Evolutionary conservation across 495 filamentous ascomycete species (phyloP).

Genomic region (Filosporella fistucella): DNA sequence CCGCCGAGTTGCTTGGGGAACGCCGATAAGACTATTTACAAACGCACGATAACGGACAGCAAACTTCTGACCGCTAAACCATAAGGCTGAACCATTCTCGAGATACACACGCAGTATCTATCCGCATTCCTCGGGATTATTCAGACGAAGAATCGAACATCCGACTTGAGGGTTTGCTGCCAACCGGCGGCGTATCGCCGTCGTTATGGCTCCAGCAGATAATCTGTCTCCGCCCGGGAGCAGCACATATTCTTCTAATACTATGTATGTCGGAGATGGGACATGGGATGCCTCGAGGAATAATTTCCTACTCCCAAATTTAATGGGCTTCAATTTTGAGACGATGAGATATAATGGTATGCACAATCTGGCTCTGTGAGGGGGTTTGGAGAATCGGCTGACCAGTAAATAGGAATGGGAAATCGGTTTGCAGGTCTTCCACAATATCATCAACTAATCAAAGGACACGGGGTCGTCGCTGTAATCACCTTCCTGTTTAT

Average conservation of each 20-base stretch:
- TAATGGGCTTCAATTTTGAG: slow-evolving; percentile 82
- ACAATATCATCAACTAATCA: slow-evolving; percentile 74
- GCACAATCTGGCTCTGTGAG: slow-evolving; percentile 13
- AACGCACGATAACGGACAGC: too few species aligned
- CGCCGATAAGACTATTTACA: too few species aligned
- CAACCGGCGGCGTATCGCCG: slow-evolving; percentile 15
- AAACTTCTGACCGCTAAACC: too few species aligned
- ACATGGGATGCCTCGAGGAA: slow-evolving; percentile 85
- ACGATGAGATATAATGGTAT: slow-evolving; percentile 96
- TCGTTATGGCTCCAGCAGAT: slow-evolving; percentile 48
- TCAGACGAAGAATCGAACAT: too few species aligned
- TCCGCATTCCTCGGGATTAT: too few species aligned
- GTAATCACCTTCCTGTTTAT: slow-evolving; percentile 84
- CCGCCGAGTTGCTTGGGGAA: too few species aligned
- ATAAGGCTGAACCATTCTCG: too few species aligned
- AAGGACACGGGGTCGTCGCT: slow-evolving; percentile 79
- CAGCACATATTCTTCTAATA: slow-evolving; percentile 78
- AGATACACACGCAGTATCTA: too few species aligned
- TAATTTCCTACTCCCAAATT: slow-evolving; percentile 81
- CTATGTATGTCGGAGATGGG: slow-evolving; percentile 82
- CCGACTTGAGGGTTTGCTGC: too few species aligned
- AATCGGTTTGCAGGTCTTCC: slow-evolving; percentile 75
- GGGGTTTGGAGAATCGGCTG: not conserved
- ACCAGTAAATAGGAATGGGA: slow-evolving; percentile 61
- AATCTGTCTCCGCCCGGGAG: slow-evolving; percentile 70